Evolutionary conservation across 768 basidiomycete genomes (phyloP).

Genomic region (Naganishia kalamii): DNA sequence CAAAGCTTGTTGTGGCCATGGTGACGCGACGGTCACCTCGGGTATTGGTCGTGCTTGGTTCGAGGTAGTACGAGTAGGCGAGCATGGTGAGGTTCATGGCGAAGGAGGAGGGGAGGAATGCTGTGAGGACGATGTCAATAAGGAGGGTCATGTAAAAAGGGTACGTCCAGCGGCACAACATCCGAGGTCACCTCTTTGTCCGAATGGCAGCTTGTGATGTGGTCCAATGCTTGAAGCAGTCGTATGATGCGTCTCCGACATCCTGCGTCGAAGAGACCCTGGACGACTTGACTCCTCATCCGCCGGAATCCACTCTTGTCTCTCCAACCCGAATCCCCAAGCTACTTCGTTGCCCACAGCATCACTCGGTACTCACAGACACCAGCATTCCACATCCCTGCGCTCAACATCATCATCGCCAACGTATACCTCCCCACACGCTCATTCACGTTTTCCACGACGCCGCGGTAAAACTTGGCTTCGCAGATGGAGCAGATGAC

Average conservation of each 20-base stretch:
- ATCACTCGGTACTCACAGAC: constrained; percentile 55
- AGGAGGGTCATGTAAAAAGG: too few relatives aligned
- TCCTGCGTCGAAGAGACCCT: too few relatives aligned
- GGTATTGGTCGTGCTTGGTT: constrained; percentile 48
- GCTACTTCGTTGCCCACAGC: not conserved
- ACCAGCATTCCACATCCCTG: constrained; percentile 93
- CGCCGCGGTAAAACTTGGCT: constrained; percentile 70
- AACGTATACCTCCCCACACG: constrained; percentile 88
- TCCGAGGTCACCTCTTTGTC: too few relatives aligned
- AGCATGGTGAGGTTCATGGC: constrained; percentile 82
- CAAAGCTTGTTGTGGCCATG: constrained; percentile 64
- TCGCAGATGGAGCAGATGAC: constrained; percentile 69
- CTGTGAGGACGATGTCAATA: constrained; percentile 47
- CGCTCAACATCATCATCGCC: constrained; percentile 73
- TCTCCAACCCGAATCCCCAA: too few relatives aligned
- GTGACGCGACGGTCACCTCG: constrained; percentile 56
- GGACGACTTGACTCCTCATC: too few relatives aligned
- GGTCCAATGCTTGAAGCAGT: too few relatives aligned
- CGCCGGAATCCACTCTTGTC: too few relatives aligned
- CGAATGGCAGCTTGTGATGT: too few relatives aligned
- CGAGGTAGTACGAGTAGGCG: constrained; percentile 60
- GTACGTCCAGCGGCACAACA: too few relatives aligned
- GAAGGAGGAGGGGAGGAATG: constrained; percentile 91
- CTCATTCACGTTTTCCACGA: constrained; percentile 75
- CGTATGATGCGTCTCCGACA: too few relatives aligned